Percentiles rank a stretch among this genome's conserved stretches.
These are phyloP conservation scores for Voacanga thouarsii DNA, from an alignment of 257 asterid species.

Conservation along the genomic window DNA sequence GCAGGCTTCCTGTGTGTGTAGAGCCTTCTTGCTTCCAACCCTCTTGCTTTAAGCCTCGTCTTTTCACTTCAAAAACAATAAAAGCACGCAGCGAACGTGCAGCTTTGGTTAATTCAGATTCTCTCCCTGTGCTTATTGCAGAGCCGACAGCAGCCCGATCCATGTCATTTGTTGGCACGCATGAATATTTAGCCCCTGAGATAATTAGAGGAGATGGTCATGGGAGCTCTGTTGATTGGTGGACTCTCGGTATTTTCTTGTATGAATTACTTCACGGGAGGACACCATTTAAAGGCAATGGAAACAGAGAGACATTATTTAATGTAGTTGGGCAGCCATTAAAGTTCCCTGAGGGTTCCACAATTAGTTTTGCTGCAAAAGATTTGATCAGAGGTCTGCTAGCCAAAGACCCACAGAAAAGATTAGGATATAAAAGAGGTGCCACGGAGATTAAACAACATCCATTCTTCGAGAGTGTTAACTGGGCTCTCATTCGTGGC, in stretches of 20 bases:
- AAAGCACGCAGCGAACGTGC: slow-evolving; percentile 43
- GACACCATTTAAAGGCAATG: slow-evolving; percentile 83
- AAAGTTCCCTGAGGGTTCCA: slow-evolving; percentile 63
- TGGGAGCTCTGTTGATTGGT: slow-evolving; percentile 97
- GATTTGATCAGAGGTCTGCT: slow-evolving; percentile 86
- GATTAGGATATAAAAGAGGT: slow-evolving; percentile 78
- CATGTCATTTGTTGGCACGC: slow-evolving; percentile 95
- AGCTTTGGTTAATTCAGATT: slow-evolving; percentile 28
- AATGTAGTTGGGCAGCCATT: slow-evolving; percentile 81
- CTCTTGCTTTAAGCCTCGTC: slow-evolving; percentile 81
- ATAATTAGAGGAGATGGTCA: slow-evolving; percentile 96
- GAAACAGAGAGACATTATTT: slow-evolving; percentile 79
- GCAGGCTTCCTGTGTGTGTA: slow-evolving; percentile 68
- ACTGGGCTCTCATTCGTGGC: slow-evolving; percentile 92
- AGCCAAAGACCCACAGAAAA: slow-evolving; percentile 74
- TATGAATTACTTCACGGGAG: slow-evolving; percentile 84
- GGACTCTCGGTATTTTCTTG: slow-evolving; percentile 87
- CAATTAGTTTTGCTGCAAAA: slow-evolving; percentile 67
- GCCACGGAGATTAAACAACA: slow-evolving; percentile 89
- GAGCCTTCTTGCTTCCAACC: slow-evolving; percentile 85
- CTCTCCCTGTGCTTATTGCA: slow-evolving; percentile 65
- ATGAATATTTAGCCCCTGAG: slow-evolving; percentile 89
- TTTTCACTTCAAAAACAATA: slow-evolving; percentile 45
- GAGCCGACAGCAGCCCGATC: slow-evolving; percentile 93
- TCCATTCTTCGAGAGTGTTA: slow-evolving; percentile 70